Percentiles rank a stretch among this genome's conserved stretches.
phyloP scores from a whole-genome alignment of 2,329 filamentous ascomycete species.

The Acephala macrosclerotiorum region DNA sequence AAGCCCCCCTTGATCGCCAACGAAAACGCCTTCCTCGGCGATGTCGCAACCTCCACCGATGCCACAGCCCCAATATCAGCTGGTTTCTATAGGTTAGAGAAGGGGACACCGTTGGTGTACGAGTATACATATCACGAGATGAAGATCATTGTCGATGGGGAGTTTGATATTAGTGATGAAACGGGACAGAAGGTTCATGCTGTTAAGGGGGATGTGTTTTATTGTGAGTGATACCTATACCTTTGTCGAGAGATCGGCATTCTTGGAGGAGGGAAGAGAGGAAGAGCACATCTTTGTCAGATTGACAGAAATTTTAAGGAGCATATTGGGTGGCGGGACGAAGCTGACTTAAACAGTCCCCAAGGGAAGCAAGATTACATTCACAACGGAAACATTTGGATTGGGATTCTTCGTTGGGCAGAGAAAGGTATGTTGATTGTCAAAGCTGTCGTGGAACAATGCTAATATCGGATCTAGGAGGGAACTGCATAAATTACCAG shows the following conservation, averaged over 20 bases:
- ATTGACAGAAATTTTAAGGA: not conserved
- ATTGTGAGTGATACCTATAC: conserved; percentile 47
- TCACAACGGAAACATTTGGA: conserved; percentile 44
- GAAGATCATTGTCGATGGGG: conserved; percentile 71
- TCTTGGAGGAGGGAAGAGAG: not conserved
- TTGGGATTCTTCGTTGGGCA: conserved; percentile 46
- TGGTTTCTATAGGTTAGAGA: conserved; percentile 69
- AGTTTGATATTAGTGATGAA: conserved; percentile 67
- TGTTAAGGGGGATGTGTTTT: conserved; percentile 66
- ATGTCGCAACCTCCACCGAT: conserved; percentile 53
- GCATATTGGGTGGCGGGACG: not conserved
- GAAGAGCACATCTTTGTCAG: not conserved
- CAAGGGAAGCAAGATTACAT: conserved; percentile 46
- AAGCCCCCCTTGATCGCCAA: conserved; percentile 69
- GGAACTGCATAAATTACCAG: conserved; percentile 12
- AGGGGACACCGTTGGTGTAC: conserved; percentile 68
- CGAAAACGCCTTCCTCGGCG: conserved; percentile 68
- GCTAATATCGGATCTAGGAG: conserved; percentile 16
- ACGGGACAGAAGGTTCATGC: conserved; percentile 64
- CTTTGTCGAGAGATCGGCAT: too few species aligned
- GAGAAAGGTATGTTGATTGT: conserved; percentile 39
- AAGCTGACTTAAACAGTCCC: conserved; percentile 39
- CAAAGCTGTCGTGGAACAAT: not conserved
- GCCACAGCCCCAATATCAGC: conserved; percentile 61
- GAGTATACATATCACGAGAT: conserved; percentile 71